These are phyloP conservation scores for Castanea crenata DNA, from an alignment of 306 rosid species.

Conservation along the genomic window DNA sequence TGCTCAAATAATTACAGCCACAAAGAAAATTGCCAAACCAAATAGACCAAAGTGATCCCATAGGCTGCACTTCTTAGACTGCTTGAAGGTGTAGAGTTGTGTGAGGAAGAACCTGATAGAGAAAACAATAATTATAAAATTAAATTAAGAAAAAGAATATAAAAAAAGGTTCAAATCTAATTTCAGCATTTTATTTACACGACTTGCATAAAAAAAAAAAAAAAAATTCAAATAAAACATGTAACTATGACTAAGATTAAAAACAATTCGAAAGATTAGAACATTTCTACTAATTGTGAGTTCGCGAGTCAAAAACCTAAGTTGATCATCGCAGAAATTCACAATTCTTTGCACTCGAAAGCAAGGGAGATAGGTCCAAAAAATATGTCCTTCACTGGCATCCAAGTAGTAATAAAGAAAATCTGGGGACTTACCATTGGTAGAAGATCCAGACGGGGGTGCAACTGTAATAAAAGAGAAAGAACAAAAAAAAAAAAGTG, in stretches of 20 bases:
- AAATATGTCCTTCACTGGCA: background rate
- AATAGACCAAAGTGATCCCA: slow-evolving; percentile 11
- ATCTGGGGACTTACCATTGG: background rate
- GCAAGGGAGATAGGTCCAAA: background rate
- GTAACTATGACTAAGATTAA: too few relatives aligned
- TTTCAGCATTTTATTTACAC: too few relatives aligned
- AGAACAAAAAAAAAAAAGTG: slow-evolving; percentile 1
- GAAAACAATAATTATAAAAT: background rate
- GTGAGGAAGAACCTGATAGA: slow-evolving; percentile 5
- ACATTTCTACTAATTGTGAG: too few relatives aligned
- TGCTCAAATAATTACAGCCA: slow-evolving; percentile 22
- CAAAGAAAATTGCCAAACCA: slow-evolving; percentile 28
- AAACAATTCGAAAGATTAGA: too few relatives aligned
- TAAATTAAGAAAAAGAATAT: background rate
- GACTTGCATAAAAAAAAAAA: too few relatives aligned
- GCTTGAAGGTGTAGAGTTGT: slow-evolving; percentile 2
- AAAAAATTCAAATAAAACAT: too few relatives aligned
- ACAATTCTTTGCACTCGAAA: background rate
- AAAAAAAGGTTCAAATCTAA: background rate
- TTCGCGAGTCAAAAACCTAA: too few relatives aligned
- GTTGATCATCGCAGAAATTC: too few relatives aligned
- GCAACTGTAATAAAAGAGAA: background rate
- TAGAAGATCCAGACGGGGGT: background rate
- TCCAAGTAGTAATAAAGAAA: background rate
- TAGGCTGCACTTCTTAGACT: slow-evolving; percentile 16